Evolutionary conservation across 768 basidiomycete species (phyloP).

Genomic region (Phylloporus arenicola): DNA sequence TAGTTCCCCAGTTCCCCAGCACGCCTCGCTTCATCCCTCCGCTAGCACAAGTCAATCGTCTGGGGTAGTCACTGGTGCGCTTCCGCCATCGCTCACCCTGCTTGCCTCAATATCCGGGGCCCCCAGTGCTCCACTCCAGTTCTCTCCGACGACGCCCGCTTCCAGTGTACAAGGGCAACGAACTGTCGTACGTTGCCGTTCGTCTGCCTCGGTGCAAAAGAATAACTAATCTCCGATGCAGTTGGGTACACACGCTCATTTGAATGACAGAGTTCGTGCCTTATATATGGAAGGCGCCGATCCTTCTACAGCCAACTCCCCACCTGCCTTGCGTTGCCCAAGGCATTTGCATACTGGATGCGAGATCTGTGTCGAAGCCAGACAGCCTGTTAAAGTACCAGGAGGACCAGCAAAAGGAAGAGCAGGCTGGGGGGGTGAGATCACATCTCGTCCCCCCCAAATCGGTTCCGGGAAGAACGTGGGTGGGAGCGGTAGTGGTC

Average conservation of each 20-base stretch:
- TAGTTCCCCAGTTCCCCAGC: slow-evolving; percentile 19
- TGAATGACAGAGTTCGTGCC: slow-evolving; percentile 38
- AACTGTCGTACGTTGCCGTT: slow-evolving; percentile 9
- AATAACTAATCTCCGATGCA: slow-evolving; percentile 5
- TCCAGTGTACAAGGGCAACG: slow-evolving; percentile 7
- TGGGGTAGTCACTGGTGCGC: slow-evolving; percentile 12
- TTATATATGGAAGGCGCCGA: slow-evolving; percentile 61
- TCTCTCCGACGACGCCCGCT: slow-evolving; percentile 4
- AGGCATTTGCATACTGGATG: slow-evolving; percentile 70
- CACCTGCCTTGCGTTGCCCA: slow-evolving; percentile 61
- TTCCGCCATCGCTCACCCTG: slow-evolving; percentile 25
- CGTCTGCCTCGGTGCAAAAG: background rate
- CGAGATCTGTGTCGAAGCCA: slow-evolving; percentile 71
- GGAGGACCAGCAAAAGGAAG: slow-evolving; percentile 23
- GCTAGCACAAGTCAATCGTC: slow-evolving; percentile 18
- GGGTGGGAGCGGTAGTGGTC: slow-evolving; percentile 39
- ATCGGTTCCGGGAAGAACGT: slow-evolving; percentile 18
- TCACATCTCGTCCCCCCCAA: slow-evolving; percentile 18
- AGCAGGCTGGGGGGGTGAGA: slow-evolving; percentile 24
- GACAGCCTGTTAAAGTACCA: slow-evolving; percentile 26
- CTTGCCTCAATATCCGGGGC: slow-evolving; percentile 28
- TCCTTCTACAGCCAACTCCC: slow-evolving; percentile 55
- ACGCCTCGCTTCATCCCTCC: slow-evolving; percentile 23
- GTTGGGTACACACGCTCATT: slow-evolving; percentile 17
- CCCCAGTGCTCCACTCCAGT: slow-evolving; percentile 1